phyloP scores from a whole-genome alignment of 208 protist species.

The Acanthamoeba royreba region DNA sequence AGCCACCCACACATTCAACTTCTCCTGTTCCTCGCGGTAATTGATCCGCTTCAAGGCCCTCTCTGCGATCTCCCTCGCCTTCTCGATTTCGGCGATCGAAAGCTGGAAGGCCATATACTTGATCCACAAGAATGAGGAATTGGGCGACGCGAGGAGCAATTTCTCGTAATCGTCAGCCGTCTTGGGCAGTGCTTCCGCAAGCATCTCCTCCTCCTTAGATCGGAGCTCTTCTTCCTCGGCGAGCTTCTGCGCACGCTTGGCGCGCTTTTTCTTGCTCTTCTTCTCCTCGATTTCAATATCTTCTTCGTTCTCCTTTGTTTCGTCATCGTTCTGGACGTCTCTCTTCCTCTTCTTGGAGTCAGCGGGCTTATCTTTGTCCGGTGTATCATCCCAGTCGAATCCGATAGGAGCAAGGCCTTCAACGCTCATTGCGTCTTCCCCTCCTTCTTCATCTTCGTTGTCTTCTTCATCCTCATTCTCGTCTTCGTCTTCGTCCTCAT shows the following conservation, averaged over 20 bases:
- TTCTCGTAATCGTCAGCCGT: conserved; percentile 81
- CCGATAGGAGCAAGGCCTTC: conserved; percentile 15
- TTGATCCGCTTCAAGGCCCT: conserved; percentile 75
- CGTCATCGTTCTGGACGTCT: conserved; percentile 54
- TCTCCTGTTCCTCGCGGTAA: conserved; percentile 72
- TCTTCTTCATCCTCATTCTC: conserved; percentile 55
- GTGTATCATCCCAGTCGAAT: conserved; percentile 46
- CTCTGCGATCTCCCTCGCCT: conserved; percentile 77
- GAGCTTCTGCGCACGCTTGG: background rate
- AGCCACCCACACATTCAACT: conserved; percentile 84
- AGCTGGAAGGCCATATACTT: conserved; percentile 82
- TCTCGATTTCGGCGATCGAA: conserved; percentile 73
- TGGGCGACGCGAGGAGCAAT: conserved; percentile 75
- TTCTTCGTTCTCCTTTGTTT: conserved; percentile 64
- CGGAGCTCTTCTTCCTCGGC: conserved; percentile 23
- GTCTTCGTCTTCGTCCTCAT: no score
- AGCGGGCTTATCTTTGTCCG: background rate
- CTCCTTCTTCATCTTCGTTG: conserved; percentile 30
- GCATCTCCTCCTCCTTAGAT: conserved; percentile 42
- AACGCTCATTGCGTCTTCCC: conserved; percentile 37
- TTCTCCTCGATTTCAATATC: conserved; percentile 49
- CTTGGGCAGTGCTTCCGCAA: conserved; percentile 49
- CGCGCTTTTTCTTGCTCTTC: conserved; percentile 52
- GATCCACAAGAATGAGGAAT: conserved; percentile 80
- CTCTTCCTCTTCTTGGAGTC: conserved; percentile 45